phyloP scores from a whole-genome alignment of 495 filamentous ascomycete genomes.

The Hypomontagnella submonticulosa region DNA sequence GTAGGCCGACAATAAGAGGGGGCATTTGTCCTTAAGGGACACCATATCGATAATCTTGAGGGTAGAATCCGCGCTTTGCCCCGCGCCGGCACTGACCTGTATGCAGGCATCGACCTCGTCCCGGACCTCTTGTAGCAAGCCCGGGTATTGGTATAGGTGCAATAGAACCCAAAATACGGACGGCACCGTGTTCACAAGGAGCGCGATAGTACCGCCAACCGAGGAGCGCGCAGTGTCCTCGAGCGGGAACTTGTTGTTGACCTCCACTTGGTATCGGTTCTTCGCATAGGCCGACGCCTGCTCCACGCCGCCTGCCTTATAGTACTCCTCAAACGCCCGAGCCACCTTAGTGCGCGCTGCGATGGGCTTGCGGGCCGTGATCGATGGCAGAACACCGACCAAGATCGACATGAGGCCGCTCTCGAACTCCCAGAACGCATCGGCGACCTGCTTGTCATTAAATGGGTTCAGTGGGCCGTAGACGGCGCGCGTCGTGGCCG shows the following conservation, averaged over 20 bases:
- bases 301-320: conserved; percentile 45
- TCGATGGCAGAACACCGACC: conserved; percentile 49
- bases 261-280: conserved; percentile 47
- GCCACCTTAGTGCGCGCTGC: conserved; percentile 51
- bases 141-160: conserved; percentile 52
- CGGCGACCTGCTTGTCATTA: conserved; percentile 48
- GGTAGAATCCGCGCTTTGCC: conserved; percentile 16
- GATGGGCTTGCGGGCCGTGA: conserved; percentile 56
- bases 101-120: conserved; percentile 34
- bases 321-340: conserved; percentile 58
- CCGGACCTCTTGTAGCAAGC: conserved; percentile 45
- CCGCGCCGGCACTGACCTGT: conserved; percentile 27
- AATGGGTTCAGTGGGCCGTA: conserved; percentile 65
- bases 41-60: conserved; percentile 50
- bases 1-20: conserved; percentile 48
- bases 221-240: conserved; percentile 59
- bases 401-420: conserved; percentile 51
- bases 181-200: conserved; percentile 61
- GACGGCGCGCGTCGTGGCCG: conserved; percentile 59
- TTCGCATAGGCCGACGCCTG: conserved; percentile 50
- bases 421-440: conserved; percentile 62
- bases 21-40: conserved; percentile 52
- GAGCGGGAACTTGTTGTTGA: conserved; percentile 48
- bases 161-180: conserved; percentile 60
- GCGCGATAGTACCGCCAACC: conserved; percentile 49